Evolutionary conservation across 2,329 filamentous ascomycete genomes (phyloP).

Genomic region (Paramyrothecium sp.): DNA sequence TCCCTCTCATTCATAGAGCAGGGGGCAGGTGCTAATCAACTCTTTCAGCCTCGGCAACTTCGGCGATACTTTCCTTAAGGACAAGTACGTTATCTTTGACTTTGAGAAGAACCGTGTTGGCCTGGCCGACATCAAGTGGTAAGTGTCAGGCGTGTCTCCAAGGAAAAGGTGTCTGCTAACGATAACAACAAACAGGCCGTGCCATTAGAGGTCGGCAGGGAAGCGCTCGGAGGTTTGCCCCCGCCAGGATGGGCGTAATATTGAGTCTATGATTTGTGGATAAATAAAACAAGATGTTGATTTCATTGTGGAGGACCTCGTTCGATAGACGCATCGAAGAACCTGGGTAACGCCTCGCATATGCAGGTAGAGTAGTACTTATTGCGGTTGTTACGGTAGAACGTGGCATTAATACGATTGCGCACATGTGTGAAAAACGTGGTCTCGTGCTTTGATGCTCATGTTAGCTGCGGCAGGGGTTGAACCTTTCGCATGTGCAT

Average conservation of each 20-base stretch:
- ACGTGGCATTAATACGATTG: no score
- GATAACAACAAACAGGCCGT: not conserved
- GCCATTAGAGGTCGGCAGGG: not conserved
- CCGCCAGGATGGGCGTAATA: no score
- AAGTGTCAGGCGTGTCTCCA: not conserved
- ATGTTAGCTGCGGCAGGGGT: no score
- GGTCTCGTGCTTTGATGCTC: no score
- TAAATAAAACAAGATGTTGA: not conserved
- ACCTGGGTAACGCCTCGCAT: no score
- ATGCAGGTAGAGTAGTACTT: no score
- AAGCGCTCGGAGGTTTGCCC: no score
- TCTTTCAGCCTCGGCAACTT: conserved; percentile 14
- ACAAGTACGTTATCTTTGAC: conserved; percentile 14
- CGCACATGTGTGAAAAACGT: no score
- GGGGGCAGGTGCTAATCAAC: not conserved
- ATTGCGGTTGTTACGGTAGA: no score
- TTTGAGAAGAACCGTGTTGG: conserved; percentile 9
- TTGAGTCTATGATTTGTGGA: not conserved
- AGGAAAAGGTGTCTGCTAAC: not conserved
- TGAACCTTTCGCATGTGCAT: no score
- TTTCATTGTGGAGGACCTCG: no score
- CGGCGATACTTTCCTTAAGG: conserved; percentile 15
- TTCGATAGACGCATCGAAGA: no score
- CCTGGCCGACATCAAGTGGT: conserved; percentile 8
- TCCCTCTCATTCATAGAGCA: not conserved